Evolutionary conservation across 2,329 filamentous ascomycete genomes (phyloP).

Genomic region (Penicillium sp.): DNA sequence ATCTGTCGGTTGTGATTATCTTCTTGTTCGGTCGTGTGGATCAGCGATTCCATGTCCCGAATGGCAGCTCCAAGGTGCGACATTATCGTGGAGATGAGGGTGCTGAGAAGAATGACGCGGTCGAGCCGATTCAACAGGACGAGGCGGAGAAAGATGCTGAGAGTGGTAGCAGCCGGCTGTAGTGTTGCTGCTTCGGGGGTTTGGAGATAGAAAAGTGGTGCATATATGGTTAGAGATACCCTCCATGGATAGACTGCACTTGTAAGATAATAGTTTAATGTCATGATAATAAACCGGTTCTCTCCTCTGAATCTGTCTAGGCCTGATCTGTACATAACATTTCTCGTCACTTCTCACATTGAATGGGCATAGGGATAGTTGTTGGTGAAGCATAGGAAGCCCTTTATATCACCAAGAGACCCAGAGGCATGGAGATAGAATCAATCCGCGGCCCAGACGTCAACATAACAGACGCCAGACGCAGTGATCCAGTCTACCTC

Average conservation of each 20-base stretch:
- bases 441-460: too few relatives aligned
- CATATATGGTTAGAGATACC: not conserved
- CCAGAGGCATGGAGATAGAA: not conserved
- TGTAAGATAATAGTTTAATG: not conserved
- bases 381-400: not conserved
- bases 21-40: conserved; percentile 73
- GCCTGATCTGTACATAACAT: not conserved
- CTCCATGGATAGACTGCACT: not conserved
- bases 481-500: too few relatives aligned
- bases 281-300: not conserved
- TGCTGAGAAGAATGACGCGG: not conserved
- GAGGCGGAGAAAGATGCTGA: not conserved
- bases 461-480: too few relatives aligned
- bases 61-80: conserved; percentile 50
- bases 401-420: not conserved
- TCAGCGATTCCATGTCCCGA: conserved; percentile 70
- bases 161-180: not conserved
- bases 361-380: not conserved
- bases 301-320: not conserved
- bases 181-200: not conserved
- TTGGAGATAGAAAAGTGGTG: not conserved
- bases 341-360: not conserved
- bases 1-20: conserved; percentile 68
- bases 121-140: not conserved
- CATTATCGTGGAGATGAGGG: conserved; percentile 9